Percentiles rank a stretch among this genome's conserved stretches.
Conservation (phyloP, 2,329 filamentous ascomycete genomes). For the Rhynchosporium secalis region DNA sequence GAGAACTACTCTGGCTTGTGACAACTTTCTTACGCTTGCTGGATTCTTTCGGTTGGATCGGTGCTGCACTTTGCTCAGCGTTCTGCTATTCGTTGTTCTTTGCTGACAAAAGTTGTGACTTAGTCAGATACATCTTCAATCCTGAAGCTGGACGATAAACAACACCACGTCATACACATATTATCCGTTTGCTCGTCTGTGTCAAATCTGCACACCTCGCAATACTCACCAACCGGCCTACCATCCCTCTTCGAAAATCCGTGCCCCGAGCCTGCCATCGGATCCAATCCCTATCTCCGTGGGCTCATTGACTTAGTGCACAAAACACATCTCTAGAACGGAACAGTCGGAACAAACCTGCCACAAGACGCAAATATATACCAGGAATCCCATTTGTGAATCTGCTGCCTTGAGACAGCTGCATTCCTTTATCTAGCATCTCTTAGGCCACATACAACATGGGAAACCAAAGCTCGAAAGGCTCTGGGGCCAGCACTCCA, state of each 20-base stretch:
- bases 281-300: constrained; percentile 22
- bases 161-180: constrained; percentile 1
- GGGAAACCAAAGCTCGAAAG: constrained; percentile 71
- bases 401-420: neutral
- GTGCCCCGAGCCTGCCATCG: neutral
- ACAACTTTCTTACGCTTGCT: constrained; percentile 6
- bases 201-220: neutral
- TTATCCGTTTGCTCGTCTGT: neutral
- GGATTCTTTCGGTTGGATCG: neutral
- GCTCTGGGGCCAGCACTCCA: constrained; percentile 36
- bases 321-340: constrained; percentile 12
- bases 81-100: neutral
- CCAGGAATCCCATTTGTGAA: neutral
- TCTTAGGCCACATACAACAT: constrained; percentile 47
- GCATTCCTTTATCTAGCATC: neutral
- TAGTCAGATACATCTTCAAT: constrained; percentile 17
- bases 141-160: constrained; percentile 7
- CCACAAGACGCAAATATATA: neutral
- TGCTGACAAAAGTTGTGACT: constrained; percentile 24
- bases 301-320: neutral
- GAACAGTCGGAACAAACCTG: neutral
- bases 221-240: neutral
- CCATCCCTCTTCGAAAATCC: neutral
- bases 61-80: neutral
- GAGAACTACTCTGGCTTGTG: constrained; percentile 4